Percentiles rank a stretch among this genome's conserved stretches.
Evolutionary conservation across 164 flowering plant species (phyloP).

Genomic region (Umbellularia californica): DNA sequence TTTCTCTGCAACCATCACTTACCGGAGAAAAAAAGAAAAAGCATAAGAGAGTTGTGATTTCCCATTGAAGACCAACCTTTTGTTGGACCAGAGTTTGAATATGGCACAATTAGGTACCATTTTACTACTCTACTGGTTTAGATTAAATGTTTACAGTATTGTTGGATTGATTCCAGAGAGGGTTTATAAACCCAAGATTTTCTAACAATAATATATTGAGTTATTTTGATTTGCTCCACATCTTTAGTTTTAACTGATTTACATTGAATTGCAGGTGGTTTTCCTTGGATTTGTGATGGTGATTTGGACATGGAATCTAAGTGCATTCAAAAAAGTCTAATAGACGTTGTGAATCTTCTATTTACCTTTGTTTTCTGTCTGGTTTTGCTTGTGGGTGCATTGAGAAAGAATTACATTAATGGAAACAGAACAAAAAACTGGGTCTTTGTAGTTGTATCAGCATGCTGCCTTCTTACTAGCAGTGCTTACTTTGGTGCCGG

Average conservation of each 20-base stretch:
- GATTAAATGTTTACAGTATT: too few species aligned
- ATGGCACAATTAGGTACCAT: too few species aligned
- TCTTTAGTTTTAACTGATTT: too few species aligned
- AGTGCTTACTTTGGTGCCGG: constrained; percentile 29
- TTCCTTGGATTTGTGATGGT: constrained; percentile 41
- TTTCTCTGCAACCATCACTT: too few species aligned
- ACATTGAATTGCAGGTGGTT: constrained; percentile 28
- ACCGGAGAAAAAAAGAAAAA: too few species aligned
- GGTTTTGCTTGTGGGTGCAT: constrained; percentile 19
- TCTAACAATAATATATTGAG: neutral
- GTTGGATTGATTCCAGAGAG: too few species aligned
- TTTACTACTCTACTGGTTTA: too few species aligned
- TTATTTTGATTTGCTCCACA: too few species aligned
- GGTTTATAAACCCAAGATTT: too few species aligned
- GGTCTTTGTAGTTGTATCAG: constrained; percentile 30
- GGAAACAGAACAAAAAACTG: constrained; percentile 25
- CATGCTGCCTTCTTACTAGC: constrained; percentile 40
- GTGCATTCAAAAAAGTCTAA: constrained; percentile 32
- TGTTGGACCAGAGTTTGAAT: too few species aligned
- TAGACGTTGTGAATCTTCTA: constrained; percentile 43
- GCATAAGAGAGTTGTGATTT: too few species aligned
- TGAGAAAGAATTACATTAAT: constrained; percentile 13
- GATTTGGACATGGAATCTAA: constrained; percentile 27
- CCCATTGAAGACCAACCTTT: too few species aligned
- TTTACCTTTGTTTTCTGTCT: constrained; percentile 40